Evolutionary conservation across 1,284 basidiomycete genomes (phyloP).

Genomic region (Fomitopsis palustris): DNA sequence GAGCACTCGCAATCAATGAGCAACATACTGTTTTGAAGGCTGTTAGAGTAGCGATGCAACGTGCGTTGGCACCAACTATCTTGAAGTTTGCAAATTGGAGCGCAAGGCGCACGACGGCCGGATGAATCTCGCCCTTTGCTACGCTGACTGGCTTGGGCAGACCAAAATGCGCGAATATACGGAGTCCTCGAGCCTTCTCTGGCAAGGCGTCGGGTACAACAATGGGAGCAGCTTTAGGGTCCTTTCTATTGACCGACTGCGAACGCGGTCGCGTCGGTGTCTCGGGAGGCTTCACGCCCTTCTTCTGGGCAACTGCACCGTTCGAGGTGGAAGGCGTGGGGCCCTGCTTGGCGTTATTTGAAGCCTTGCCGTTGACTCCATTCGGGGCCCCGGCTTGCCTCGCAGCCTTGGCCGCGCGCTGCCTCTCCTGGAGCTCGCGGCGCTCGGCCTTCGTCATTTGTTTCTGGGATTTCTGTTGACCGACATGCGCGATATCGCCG

Average conservation of each 20-base stretch:
- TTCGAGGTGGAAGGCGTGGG: slow-evolving; percentile 7
- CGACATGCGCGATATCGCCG: slow-evolving; percentile 23
- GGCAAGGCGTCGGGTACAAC: slow-evolving; percentile 11
- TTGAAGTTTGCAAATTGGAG: slow-evolving; percentile 83
- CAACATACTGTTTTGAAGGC: slow-evolving; percentile 77
- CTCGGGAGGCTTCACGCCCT: slow-evolving; percentile 16
- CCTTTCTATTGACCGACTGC: slow-evolving; percentile 14
- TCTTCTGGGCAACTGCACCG: slow-evolving; percentile 13
- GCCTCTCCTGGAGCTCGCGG: slow-evolving; percentile 74
- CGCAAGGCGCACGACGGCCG: slow-evolving; percentile 73
- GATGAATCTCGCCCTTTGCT: slow-evolving; percentile 81
- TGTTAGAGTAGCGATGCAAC: slow-evolving; percentile 83
- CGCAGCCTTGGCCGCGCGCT: slow-evolving; percentile 69
- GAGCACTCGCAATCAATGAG: slow-evolving; percentile 1
- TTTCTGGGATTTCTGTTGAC: slow-evolving; percentile 47
- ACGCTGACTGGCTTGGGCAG: slow-evolving; percentile 58
- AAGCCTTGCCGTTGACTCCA: slow-evolving; percentile 17
- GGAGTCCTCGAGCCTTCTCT: slow-evolving; percentile 47
- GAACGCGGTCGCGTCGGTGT: slow-evolving; percentile 14
- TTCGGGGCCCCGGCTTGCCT: slow-evolving; percentile 21
- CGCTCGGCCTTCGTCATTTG: slow-evolving; percentile 71
- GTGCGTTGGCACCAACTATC: slow-evolving; percentile 84
- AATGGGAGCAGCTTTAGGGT: slow-evolving; percentile 17
- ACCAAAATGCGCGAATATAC: slow-evolving; percentile 83
- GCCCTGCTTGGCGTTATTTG: slow-evolving; percentile 13